A percentile compares a stretch with the other conserved stretches of the same genome.
Conservation (phyloP, 108 stramenopile genomes). For the Hondaea fermentalgiana region DNA sequence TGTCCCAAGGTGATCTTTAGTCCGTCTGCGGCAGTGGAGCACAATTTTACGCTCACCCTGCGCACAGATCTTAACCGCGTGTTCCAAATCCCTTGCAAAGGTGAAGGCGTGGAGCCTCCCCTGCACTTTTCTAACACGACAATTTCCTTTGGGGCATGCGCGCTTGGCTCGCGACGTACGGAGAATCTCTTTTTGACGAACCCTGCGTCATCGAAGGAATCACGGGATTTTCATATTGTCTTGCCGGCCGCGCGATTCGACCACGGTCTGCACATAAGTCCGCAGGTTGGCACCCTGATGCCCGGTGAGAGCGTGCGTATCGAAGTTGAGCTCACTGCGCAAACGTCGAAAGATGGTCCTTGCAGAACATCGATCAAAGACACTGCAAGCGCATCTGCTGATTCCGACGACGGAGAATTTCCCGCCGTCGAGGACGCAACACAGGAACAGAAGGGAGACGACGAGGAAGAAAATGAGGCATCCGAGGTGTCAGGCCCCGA, state of each 20-base stretch:
- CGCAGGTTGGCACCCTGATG: constrained; percentile 17
- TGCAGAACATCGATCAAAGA: too few relatives aligned
- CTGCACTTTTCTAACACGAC: constrained; percentile 35
- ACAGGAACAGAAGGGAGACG: neutral
- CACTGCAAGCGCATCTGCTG: neutral
- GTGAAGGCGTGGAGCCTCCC: constrained; percentile 41
- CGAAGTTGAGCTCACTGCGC: constrained; percentile 32
- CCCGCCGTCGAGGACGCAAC: neutral
- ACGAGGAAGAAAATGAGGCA: neutral
- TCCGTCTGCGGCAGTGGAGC: constrained; percentile 26
- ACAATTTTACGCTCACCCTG: constrained; percentile 27
- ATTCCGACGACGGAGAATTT: neutral
- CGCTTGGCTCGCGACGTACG: constrained; percentile 22
- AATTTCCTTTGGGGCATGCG: constrained; percentile 21
- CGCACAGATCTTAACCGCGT: constrained; percentile 26
- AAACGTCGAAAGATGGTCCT: neutral
- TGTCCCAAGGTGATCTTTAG: constrained; percentile 24
- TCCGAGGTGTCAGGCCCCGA: neutral
- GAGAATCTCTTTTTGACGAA: neutral
- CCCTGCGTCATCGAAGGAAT: neutral
- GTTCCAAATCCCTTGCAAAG: neutral
- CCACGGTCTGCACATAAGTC: constrained; percentile 25
- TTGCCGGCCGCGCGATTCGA: constrained; percentile 17
- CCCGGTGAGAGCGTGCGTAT: constrained; percentile 26
- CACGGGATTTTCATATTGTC: constrained; percentile 24